Evolutionary conservation across 2,329 filamentous ascomycete genomes (phyloP).

Genomic region (Ophiostoma triangulosporum): DNA sequence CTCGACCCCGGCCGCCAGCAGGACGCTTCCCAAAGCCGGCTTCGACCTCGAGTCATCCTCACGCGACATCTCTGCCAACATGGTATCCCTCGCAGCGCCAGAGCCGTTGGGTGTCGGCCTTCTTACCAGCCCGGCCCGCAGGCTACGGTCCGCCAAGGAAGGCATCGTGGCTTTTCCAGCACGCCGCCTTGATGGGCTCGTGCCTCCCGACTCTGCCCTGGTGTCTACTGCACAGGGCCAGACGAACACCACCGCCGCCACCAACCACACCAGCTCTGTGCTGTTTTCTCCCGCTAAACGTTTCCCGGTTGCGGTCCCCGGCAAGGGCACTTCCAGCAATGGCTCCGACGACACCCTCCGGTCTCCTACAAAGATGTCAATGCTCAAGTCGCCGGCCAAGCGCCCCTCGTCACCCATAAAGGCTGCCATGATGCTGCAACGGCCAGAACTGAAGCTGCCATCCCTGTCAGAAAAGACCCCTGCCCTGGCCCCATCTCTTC

Average conservation of each 20-base stretch:
- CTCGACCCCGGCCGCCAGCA: conserved; percentile 18
- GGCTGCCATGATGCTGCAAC: conserved; percentile 21
- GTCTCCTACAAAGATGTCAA: conserved; percentile 32
- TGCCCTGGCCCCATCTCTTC: background rate
- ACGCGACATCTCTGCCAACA: conserved; percentile 16
- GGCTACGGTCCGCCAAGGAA: conserved; percentile 40
- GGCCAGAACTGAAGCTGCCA: conserved; percentile 14
- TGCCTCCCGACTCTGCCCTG: conserved; percentile 6
- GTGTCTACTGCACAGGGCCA: conserved; percentile 11
- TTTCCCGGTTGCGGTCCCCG: conserved; percentile 31
- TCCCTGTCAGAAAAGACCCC: background rate
- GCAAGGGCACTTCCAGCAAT: conserved; percentile 24
- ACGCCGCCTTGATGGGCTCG: conserved; percentile 34
- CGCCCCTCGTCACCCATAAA: conserved; percentile 23
- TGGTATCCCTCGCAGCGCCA: conserved; percentile 14
- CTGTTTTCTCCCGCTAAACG: conserved; percentile 39
- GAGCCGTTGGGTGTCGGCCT: conserved; percentile 24
- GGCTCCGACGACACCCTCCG: conserved; percentile 17
- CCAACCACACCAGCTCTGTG: conserved; percentile 18
- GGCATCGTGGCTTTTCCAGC: conserved; percentile 39
- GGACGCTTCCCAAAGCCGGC: conserved; percentile 4
- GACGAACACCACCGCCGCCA: background rate
- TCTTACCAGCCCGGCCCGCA: conserved; percentile 42
- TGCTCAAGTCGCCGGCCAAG: conserved; percentile 32
- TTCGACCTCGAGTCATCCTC: conserved; percentile 2